Evolutionary conservation across 306 rosid species (phyloP), one percentile per base, ranked within the genome.

Genomic region (Mimosa bimucronata): DNA sequence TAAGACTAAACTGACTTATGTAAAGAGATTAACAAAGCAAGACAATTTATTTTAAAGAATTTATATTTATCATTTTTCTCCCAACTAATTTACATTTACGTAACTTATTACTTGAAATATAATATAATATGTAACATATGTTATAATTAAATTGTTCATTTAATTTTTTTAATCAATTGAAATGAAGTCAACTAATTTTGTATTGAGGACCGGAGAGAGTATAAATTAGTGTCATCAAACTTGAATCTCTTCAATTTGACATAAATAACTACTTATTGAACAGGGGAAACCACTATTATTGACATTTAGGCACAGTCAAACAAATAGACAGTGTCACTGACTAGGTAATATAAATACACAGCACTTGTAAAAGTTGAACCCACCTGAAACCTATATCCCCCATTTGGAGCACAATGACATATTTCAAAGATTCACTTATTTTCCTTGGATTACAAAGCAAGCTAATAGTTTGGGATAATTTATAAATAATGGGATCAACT

Each of bases 371-470:
- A 31, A 7, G 74, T 12, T 5, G 45, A 80, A 42, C 76, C 74
- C 88, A 90, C 91, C 86, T 85, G 74, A 71, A 77, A 82, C 79
- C 66, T 69, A 48, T 79, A 83, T 73, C n/a, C n/a, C 44, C 71
- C 79, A 81, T 78, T 67, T 15, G 72, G 14, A 50, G 77, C 71
- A 65, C 7, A 66, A 37, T 66, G 26, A 66, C 14, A 21, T 34
- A 8, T 26, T 31, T 18, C 28, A 66, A 66, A 66, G 45, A 53
- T 53, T 53, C 57, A 1, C 9, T n/a, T 52, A n/a, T 19, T 7
- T 52, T 46, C 6, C 16, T 18, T 1, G 3, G 9, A n/a, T 53
- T n/a, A 53, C 60, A 53, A 53, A 3, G 60, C 12, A 53, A n/a
- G 26, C 60, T 19, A 53, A 53, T 53, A 53, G 60, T 10, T 7